Evolutionary conservation across 306 rosid genomes (phyloP).

Genomic region (Vigna angularis): DNA sequence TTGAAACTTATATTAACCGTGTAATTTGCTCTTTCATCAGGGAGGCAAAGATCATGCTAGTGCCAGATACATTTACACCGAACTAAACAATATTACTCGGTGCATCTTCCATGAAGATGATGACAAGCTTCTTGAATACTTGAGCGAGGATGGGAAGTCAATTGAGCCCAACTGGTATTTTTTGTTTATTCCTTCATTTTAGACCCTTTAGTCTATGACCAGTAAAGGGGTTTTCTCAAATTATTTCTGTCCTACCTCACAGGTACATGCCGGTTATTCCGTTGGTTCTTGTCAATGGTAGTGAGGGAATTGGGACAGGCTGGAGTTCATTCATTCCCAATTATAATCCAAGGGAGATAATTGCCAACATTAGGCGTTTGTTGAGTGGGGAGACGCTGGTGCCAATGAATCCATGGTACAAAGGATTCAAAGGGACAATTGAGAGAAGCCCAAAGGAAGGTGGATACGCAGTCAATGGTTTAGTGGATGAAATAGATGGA

Average conservation of each 20-base stretch:
- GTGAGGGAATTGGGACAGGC: slow-evolving; percentile 95
- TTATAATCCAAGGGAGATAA: slow-evolving; percentile 90
- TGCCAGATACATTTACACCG: slow-evolving; percentile 77
- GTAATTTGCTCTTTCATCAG: slow-evolving; percentile 44
- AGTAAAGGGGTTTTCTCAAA: neutral
- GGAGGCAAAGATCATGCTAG: slow-evolving; percentile 98
- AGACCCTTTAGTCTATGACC: neutral
- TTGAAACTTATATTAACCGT: neutral
- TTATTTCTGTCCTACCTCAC: neutral
- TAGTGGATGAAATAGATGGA: slow-evolving; percentile 66
- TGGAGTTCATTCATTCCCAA: slow-evolving; percentile 96
- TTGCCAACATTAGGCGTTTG: slow-evolving; percentile 76
- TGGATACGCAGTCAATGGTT: slow-evolving; percentile 72
- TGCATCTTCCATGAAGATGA: slow-evolving; percentile 83
- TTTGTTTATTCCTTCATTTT: slow-evolving; percentile 5
- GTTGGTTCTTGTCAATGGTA: slow-evolving; percentile 89
- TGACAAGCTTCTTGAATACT: slow-evolving; percentile 85
- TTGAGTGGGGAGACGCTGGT: slow-evolving; percentile 60
- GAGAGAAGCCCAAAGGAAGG: slow-evolving; percentile 76
- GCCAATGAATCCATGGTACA: slow-evolving; percentile 99
- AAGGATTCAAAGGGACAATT: slow-evolving; percentile 79
- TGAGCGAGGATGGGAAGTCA: slow-evolving; percentile 86
- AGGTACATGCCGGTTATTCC: slow-evolving; percentile 95
- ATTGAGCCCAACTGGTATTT: slow-evolving; percentile 90
- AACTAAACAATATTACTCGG: slow-evolving; percentile 67